Percentiles rank a stretch among this genome's conserved stretches.
Evolutionary conservation across 352 stramenopile genomes (phyloP).

Genomic region (Lagenidium giganteum): DNA sequence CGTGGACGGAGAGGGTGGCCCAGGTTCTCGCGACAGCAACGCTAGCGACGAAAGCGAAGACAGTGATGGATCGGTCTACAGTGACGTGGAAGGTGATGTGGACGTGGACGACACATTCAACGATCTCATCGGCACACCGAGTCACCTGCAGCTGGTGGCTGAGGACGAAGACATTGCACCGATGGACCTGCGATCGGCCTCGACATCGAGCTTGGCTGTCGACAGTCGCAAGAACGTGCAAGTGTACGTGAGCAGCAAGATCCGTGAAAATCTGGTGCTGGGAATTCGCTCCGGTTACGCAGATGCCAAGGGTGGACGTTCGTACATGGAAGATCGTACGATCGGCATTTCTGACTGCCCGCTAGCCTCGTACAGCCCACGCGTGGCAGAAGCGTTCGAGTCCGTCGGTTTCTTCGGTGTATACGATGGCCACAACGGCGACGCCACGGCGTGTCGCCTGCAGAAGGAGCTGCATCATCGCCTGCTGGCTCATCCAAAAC

Average conservation of each 20-base stretch:
- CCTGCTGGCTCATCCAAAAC: slow-evolving; percentile 55
- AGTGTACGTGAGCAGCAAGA: slow-evolving; percentile 87
- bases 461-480: slow-evolving; percentile 77
- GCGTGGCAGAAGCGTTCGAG: slow-evolving; percentile 26
- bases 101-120: slow-evolving; percentile 85
- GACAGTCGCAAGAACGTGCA: slow-evolving; percentile 49
- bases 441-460: slow-evolving; percentile 68
- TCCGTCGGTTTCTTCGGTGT: slow-evolving; percentile 80
- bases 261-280: slow-evolving; percentile 72
- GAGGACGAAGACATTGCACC: slow-evolving; percentile 68
- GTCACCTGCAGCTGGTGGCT: slow-evolving; percentile 43
- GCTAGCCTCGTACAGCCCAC: slow-evolving; percentile 31
- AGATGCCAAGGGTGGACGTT: slow-evolving; percentile 77
- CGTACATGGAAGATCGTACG: slow-evolving; percentile 86
- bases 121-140: slow-evolving; percentile 63
- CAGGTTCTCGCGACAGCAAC: no score
- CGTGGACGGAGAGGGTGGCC: background rate
- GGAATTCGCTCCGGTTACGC: slow-evolving; percentile 75
- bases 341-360: slow-evolving; percentile 44
- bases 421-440: slow-evolving; percentile 87
- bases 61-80: slow-evolving; percentile 67
- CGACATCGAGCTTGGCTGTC: slow-evolving; percentile 23
- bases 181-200: slow-evolving; percentile 10
- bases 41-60: slow-evolving; percentile 37
- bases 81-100: slow-evolving; percentile 79